Evolutionary conservation across 495 filamentous ascomycete species (phyloP), one percentile per base, ranked within the genome.

Genomic region (Podospora sp.): DNA sequence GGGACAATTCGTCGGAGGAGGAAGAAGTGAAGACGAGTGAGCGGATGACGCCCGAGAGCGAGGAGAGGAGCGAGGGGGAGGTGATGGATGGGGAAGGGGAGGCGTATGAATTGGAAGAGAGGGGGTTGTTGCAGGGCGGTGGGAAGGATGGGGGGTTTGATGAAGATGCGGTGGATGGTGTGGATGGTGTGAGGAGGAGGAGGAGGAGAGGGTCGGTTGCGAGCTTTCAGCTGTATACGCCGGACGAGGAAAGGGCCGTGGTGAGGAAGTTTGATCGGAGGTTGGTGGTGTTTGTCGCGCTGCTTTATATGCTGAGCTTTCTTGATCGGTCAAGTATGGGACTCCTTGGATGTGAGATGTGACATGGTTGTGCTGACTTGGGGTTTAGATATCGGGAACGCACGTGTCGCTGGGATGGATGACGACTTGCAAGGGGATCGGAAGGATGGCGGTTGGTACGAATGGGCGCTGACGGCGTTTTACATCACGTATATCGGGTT

Each of bases 221-320:
- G 53, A 85, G 81, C 67, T 88, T 83, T 70, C 81, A 85, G 70
- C 76, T 89, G 55, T 97, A 92, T 73, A 94, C 92, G 2, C 78
- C 80, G 0, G 87, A 92, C 36, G 92, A 96, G 73, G 93, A 96
- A 73, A 78, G 75, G 40, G 82, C 82, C 12, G 89, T 97, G 14
- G 81, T 93, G 53, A 85, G 81, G 71, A 91, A 87, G 71, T 87
- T 96, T 69, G 93, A 97, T 76, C 80, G 84, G 65, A 85, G 82
- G 61, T 80, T 97, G 66, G 92, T 96, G 20, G 75, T 91, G 5
- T 96, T 96, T 74, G 80, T 96, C 57, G 91, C 92, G 1, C 70
- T 92, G 35, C 80, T 96, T 24, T 97, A 96, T 73, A 83, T 94
- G 81, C 81, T 97, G 36, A 88, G 86, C 55, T 94, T 95, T 75